phyloP scores from a whole-genome alignment of 2,329 filamentous ascomycete genomes.

The Grosmannia clavigera region DNA sequence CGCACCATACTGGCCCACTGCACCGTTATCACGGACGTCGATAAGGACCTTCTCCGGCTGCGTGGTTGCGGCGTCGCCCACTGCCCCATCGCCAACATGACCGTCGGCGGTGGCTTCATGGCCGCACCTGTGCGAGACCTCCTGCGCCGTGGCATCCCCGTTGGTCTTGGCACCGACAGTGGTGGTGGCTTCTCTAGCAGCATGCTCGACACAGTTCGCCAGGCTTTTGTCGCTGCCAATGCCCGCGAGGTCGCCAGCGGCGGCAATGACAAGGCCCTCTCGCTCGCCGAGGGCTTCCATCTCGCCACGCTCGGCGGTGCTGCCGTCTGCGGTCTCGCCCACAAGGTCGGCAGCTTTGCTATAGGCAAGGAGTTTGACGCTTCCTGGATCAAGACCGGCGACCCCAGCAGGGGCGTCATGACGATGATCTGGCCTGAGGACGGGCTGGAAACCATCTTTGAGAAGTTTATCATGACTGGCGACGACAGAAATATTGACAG shows the following conservation, averaged over 20 bases:
- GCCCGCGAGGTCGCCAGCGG: slow-evolving; percentile 29
- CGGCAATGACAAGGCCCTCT: slow-evolving; percentile 31
- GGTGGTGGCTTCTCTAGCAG: slow-evolving; percentile 44
- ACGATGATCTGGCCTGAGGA: not conserved
- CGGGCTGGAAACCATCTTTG: slow-evolving; percentile 35
- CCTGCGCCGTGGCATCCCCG: slow-evolving; percentile 44
- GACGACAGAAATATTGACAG: slow-evolving; percentile 48
- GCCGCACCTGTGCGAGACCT: slow-evolving; percentile 47
- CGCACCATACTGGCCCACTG: slow-evolving; percentile 55
- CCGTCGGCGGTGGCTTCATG: slow-evolving; percentile 49
- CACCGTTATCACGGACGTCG: slow-evolving; percentile 46
- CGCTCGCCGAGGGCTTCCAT: slow-evolving; percentile 41
- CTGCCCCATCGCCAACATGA: slow-evolving; percentile 53
- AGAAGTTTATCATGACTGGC: slow-evolving; percentile 54
- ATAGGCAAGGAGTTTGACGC: slow-evolving; percentile 33
- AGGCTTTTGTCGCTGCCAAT: slow-evolving; percentile 43
- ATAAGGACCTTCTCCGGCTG: slow-evolving; percentile 33
- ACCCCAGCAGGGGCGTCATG: not conserved
- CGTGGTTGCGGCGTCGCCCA: slow-evolving; percentile 48
- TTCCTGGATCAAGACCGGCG: not conserved
- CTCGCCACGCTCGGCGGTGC: slow-evolving; percentile 51
- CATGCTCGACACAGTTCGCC: slow-evolving; percentile 45
- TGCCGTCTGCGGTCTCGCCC: slow-evolving; percentile 39
- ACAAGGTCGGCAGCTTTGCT: slow-evolving; percentile 42
- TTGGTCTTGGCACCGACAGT: slow-evolving; percentile 39